Base-by-base conservation (phyloP, 495 filamentous ascomycete genomes). In the Aspergillus hancockii region DNA sequence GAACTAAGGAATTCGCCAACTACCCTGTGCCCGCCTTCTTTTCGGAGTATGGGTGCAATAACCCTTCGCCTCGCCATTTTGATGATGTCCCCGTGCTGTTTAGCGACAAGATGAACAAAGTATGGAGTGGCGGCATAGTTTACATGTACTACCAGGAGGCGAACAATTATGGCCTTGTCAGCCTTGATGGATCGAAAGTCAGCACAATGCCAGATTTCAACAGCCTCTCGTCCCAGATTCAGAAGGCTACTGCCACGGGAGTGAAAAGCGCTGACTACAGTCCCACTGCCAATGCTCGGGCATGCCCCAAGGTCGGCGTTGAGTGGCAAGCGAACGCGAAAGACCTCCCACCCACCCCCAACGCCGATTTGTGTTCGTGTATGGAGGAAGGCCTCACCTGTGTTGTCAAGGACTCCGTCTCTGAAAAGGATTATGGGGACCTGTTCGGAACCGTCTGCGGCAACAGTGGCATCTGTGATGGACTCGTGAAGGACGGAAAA, bases 11-110 rank as follows among this genome's bases (percentile, higher is more conserved):
- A 74, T 97, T 94, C 80, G 72, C 75, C 22, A 86, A 85, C 69
- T 97, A 91, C 75, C 88, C 88, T 0, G 88, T 97, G 6, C 93
- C 93, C 32, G 85, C 89, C 47, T 98, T 98, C 83, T 96, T 97
- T 71, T 92, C 93, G 54, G 93, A 98, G 73, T 97, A 98, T 72
- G 93, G 93, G 50, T 98, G 93, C 83, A 97, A 96, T 76, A 75
- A 80, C 13, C 85, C 85, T 28, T 77, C 80, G 38, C 89, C 87
- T 25, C 92, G 93, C 68, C 75, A 81, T 54, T 98, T 93, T 77
- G 83, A 87, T 50, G 93, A 98, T 63, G 91, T 95, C 12, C 74
- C 73, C 13, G 85, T 89, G 49, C 81, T 98, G 3, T 98, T 89
- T 73, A 88, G 89, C 12, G 52, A 75, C 9, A 65, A 92, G 41